These are phyloP conservation scores for Globisporangium barbulae DNA, from an alignment of 352 stramenopile species.

Conservation along the genomic window DNA sequence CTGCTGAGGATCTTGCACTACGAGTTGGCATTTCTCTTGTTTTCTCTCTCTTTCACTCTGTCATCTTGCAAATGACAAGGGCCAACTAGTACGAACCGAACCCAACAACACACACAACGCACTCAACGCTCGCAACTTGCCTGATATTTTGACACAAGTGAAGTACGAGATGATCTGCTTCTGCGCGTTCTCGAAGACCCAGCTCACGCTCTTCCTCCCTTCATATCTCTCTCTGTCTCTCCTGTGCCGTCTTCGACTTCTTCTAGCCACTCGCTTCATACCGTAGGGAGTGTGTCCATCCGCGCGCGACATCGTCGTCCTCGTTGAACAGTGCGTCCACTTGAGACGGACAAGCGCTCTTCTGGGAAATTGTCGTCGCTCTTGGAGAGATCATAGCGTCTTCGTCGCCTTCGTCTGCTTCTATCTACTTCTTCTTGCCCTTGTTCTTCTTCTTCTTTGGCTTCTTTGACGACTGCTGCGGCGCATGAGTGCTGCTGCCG, in stretches of 20 bases:
- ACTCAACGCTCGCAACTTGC: not conserved
- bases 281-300: not conserved
- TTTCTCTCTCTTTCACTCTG: too few relatives aligned
- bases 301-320: not conserved
- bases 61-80: too few relatives aligned
- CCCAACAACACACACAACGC: not conserved
- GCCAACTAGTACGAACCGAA: too few relatives aligned
- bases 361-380: too few relatives aligned
- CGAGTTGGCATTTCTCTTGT: too few relatives aligned
- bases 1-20: not conserved
- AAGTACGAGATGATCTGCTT: not conserved
- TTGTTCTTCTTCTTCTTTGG: slow-evolving; percentile 50
- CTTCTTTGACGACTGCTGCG: slow-evolving; percentile 24
- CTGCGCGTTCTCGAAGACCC: not conserved
- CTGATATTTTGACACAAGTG: not conserved
- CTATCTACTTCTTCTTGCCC: slow-evolving; percentile 52
- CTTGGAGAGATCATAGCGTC: too few relatives aligned
- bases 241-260: not conserved
- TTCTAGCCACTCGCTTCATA: not conserved
- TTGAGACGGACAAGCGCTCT: too few relatives aligned
- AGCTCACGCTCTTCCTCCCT: not conserved
- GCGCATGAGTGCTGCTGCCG: not conserved
- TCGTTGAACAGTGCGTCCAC: not conserved
- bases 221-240: too few relatives aligned
- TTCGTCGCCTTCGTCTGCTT: not conserved